Evolutionary conservation across 495 filamentous ascomycete species (phyloP).

Genomic region (Penicillium cinerascens): DNA sequence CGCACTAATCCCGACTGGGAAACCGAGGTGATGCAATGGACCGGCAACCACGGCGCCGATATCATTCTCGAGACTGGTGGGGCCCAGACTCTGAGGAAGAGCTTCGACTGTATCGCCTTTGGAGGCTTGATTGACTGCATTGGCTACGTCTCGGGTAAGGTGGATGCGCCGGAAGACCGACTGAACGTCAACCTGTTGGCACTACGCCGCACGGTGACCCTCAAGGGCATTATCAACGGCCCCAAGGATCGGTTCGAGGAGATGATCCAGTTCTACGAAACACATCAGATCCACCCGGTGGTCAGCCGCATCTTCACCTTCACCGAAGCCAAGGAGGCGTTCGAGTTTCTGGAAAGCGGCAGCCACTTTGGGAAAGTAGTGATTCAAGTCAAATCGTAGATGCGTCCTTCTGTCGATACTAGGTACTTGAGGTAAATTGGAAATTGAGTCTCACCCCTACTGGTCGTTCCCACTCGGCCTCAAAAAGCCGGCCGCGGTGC

Average conservation of each 20-base stretch:
- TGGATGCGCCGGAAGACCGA: conserved; percentile 38
- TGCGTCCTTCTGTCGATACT: not conserved
- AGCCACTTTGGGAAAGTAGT: conserved; percentile 74
- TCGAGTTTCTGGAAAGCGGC: conserved; percentile 56
- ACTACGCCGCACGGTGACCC: conserved; percentile 46
- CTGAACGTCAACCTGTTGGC: conserved; percentile 52
- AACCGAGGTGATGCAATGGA: conserved; percentile 59
- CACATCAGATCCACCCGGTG: conserved; percentile 57
- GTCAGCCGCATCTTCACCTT: conserved; percentile 59
- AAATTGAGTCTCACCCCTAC: not conserved
- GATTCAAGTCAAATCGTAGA: conserved; percentile 48
- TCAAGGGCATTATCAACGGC: conserved; percentile 61
- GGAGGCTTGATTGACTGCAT: conserved; percentile 67
- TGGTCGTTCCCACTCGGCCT: conserved; percentile 48
- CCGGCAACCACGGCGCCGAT: conserved; percentile 59
- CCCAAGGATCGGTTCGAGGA: conserved; percentile 57
- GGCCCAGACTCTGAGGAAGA: conserved; percentile 56
- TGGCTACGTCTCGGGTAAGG: conserved; percentile 61
- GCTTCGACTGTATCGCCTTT: conserved; percentile 59
- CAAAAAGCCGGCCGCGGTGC: conserved; percentile 21
- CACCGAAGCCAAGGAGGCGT: conserved; percentile 50
- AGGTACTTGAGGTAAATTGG: not conserved
- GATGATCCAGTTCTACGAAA: conserved; percentile 58
- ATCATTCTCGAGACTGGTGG: conserved; percentile 69
- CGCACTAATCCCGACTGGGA: conserved; percentile 65